Conservation (phyloP, 2,329 filamentous ascomycete species). For the Fusarium sp. region DNA sequence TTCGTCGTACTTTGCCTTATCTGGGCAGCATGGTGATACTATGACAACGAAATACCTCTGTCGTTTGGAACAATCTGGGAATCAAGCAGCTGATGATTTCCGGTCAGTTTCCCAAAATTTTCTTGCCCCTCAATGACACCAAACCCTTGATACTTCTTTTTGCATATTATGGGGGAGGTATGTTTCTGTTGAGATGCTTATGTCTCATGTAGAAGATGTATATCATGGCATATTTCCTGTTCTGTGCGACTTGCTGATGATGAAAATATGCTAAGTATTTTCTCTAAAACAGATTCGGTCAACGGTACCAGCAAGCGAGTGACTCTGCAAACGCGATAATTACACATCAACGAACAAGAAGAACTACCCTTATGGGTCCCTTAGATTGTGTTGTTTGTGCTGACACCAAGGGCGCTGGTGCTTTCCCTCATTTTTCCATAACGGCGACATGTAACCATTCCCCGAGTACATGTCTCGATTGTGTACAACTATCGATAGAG, state of each 20-base stretch:
- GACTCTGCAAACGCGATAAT: conserved; percentile 44
- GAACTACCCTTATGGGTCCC: conserved; percentile 34
- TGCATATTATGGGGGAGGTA: neutral
- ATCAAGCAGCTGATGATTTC: conserved; percentile 46
- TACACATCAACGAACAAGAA: conserved; percentile 44
- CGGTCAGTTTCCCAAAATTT: conserved; percentile 40
- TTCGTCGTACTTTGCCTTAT: conserved; percentile 41
- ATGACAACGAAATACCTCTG: conserved; percentile 46
- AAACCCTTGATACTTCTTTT: neutral
- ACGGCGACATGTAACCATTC: conserved; percentile 49
- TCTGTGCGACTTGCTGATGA: neutral
- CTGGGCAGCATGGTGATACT: conserved; percentile 46
- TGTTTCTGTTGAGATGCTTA: too few species aligned
- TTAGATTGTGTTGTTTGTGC: conserved; percentile 51
- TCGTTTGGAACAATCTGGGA: conserved; percentile 38
- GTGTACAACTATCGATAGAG: conserved; percentile 48
- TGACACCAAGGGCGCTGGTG: conserved; percentile 42
- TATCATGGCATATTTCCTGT: neutral
- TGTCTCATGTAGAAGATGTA: neutral
- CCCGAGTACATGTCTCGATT: conserved; percentile 48
- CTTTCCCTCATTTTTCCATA: conserved; percentile 48
- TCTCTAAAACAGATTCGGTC: conserved; percentile 43
- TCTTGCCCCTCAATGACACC: neutral
- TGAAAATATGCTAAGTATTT: conserved; percentile 15
- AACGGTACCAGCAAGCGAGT: conserved; percentile 46